Evolutionary conservation across 129 eudicot species (phyloP).

Genomic region (Artemisia tridentata): DNA sequence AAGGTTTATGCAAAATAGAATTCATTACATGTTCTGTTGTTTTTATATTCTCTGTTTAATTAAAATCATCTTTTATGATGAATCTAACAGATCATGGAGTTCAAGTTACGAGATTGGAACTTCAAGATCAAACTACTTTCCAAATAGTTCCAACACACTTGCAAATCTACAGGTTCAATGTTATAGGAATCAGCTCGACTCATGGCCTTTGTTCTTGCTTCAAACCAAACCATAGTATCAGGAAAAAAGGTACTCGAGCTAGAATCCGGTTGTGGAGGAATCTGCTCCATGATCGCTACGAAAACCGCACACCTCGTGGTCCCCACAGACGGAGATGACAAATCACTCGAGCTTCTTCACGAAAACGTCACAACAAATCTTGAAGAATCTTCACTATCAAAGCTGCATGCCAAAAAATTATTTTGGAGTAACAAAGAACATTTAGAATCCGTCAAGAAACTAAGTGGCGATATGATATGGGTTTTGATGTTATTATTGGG

Average conservation of each 20-base stretch:
- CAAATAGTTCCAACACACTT: constrained; percentile 83
- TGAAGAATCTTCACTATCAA: constrained; percentile 33
- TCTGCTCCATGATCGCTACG: constrained; percentile 80
- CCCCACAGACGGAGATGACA: constrained; percentile 79
- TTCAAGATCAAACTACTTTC: constrained; percentile 77
- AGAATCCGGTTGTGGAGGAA: constrained; percentile 74
- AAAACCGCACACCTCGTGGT: constrained; percentile 67
- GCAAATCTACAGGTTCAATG: constrained; percentile 94
- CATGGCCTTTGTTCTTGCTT: constrained; percentile 83
- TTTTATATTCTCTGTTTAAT: not conserved
- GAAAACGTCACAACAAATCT: constrained; percentile 63
- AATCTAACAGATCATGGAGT: constrained; percentile 46
- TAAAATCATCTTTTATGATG: not conserved
- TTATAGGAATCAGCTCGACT: constrained; percentile 95
- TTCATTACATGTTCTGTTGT: not conserved
- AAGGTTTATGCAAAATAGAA: not conserved
- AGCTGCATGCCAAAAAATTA: constrained; percentile 43
- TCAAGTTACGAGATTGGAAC: constrained; percentile 44
- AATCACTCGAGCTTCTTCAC: constrained; percentile 52
- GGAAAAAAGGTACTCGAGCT: constrained; percentile 67
- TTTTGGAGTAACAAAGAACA: constrained; percentile 75
- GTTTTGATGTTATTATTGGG: constrained; percentile 81
- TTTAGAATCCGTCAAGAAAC: constrained; percentile 49
- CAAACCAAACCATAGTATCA: constrained; percentile 60
- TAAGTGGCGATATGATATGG: constrained; percentile 37